A percentile compares a stretch with the other conserved stretches of the same genome.
phyloP scores from a whole-genome alignment of 148 eudicot genomes.

The Bassia scoparia region DNA sequence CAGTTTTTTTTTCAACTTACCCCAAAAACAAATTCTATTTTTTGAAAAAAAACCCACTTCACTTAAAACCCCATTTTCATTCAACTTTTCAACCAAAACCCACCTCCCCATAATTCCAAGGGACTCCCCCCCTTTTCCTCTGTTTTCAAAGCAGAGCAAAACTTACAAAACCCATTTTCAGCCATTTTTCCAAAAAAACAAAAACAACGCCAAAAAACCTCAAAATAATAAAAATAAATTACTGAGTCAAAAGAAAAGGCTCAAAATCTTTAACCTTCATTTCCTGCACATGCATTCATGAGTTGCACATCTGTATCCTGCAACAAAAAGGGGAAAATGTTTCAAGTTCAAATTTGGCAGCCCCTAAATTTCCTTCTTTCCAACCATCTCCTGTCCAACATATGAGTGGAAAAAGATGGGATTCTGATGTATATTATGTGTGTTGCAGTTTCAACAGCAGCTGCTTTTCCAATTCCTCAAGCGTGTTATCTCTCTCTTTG shows the following conservation, averaged over 20 bases:
- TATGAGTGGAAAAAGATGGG: slow-evolving; percentile 69
- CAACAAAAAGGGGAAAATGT: slow-evolving; percentile 41
- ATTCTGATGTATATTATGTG: slow-evolving; percentile 46
- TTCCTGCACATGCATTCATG: slow-evolving; percentile 57
- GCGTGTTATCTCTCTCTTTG: slow-evolving; percentile 54
- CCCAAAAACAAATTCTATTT: slow-evolving; percentile 11
- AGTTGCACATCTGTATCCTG: slow-evolving; percentile 32
- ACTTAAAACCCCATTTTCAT: slow-evolving; percentile 5
- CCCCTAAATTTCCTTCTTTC: slow-evolving; percentile 92
- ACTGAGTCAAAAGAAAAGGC: slow-evolving; percentile 12
- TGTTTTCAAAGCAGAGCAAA: not conserved
- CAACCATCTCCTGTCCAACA: slow-evolving; percentile 88
- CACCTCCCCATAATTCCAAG: not conserved
- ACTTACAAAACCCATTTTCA: not conserved
- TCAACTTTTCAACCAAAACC: slow-evolving; percentile 10
- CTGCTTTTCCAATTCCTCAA: slow-evolving; percentile 47
- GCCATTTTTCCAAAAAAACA: not conserved
- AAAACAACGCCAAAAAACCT: too few species aligned
- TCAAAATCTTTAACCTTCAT: not conserved
- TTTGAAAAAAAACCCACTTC: slow-evolving; percentile 20
- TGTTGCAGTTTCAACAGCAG: slow-evolving; percentile 55
- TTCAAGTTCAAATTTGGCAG: slow-evolving; percentile 66
- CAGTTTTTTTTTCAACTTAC: not conserved
- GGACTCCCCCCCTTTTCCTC: slow-evolving; percentile 3
- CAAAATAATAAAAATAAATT: too few species aligned